A percentile compares a stretch with the other conserved stretches of the same genome.
phyloP scores from a whole-genome alignment of 345 rosid genomes.

The Sisymbrium altissimum region DNA sequence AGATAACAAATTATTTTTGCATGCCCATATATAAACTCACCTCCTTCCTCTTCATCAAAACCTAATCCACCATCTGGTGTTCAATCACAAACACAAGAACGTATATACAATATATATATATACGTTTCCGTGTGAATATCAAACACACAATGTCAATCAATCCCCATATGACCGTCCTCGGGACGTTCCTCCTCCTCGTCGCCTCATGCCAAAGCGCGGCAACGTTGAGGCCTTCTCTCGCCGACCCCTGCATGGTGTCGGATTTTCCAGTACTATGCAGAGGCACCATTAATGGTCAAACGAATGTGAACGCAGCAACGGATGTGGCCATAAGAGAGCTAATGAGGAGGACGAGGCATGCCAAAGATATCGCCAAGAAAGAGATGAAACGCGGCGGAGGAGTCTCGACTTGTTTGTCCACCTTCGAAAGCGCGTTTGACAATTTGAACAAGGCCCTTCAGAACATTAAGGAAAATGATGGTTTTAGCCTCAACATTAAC shows the following conservation, averaged over 20 bases:
- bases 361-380: slow-evolving; percentile 10
- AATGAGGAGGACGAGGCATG: slow-evolving; percentile 11
- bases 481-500: slow-evolving; percentile 28
- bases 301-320: slow-evolving; percentile 25
- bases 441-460: slow-evolving; percentile 25
- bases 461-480: slow-evolving; percentile 34
- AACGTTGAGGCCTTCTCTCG: background rate
- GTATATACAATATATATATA: slow-evolving; percentile 22
- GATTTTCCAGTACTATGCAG: slow-evolving; percentile 23
- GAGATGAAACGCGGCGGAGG: slow-evolving; percentile 4
- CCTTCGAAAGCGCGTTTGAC: slow-evolving; percentile 27
- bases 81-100: slow-evolving; percentile 27
- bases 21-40: slow-evolving; percentile 24
- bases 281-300: slow-evolving; percentile 24
- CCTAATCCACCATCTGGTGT: slow-evolving; percentile 18
- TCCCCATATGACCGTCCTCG: background rate
- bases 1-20: slow-evolving; percentile 7
- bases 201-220: background rate
- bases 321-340: slow-evolving; percentile 27
- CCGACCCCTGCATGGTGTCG: slow-evolving; percentile 22
- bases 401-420: slow-evolving; percentile 30
- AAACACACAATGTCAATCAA: slow-evolving; percentile 17
- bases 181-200: slow-evolving; percentile 10
- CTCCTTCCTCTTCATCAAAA: slow-evolving; percentile 20
- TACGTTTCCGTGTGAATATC: slow-evolving; percentile 24